These are phyloP conservation scores for Annulohypoxylon stygium DNA, from an alignment of 495 filamentous ascomycete species.

Conservation along the genomic window DNA sequence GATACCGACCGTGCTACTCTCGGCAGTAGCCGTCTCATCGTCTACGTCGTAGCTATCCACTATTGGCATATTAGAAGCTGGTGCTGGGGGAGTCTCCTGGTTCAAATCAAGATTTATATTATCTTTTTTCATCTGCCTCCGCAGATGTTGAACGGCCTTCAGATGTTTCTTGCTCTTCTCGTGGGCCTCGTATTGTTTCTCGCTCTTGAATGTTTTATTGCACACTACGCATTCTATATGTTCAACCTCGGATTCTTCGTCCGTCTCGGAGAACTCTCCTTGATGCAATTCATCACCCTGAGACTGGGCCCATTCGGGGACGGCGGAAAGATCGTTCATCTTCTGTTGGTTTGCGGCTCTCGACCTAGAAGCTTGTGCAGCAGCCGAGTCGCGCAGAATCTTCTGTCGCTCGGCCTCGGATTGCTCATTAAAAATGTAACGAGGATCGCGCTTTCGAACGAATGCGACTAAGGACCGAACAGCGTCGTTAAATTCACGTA, in stretches of 20 bases:
- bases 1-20: neutral
- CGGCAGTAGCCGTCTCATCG: conserved; percentile 4
- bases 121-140: conserved; percentile 84
- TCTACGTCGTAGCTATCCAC: conserved; percentile 17
- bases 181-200: conserved; percentile 92
- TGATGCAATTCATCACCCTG: conserved; percentile 58
- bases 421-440: conserved; percentile 75
- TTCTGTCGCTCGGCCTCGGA: conserved; percentile 85
- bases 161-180: conserved; percentile 96
- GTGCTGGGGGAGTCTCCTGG: neutral
- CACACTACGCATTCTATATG: conserved; percentile 92
- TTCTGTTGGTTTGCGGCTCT: conserved; percentile 84
- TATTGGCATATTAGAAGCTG: neutral
- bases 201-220: conserved; percentile 91
- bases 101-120: conserved; percentile 71
- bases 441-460: conserved; percentile 91
- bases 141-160: conserved; percentile 84
- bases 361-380: conserved; percentile 86
- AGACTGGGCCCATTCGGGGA: conserved; percentile 84
- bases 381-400: conserved; percentile 78
- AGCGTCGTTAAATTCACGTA: conserved; percentile 91
- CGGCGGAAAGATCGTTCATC: conserved; percentile 68
- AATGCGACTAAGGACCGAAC: conserved; percentile 89
- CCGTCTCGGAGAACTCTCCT: conserved; percentile 59
- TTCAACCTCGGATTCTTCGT: conserved; percentile 71